Conservation (phyloP, 768 basidiomycete species). For the Mycena chlorophos region DNA sequence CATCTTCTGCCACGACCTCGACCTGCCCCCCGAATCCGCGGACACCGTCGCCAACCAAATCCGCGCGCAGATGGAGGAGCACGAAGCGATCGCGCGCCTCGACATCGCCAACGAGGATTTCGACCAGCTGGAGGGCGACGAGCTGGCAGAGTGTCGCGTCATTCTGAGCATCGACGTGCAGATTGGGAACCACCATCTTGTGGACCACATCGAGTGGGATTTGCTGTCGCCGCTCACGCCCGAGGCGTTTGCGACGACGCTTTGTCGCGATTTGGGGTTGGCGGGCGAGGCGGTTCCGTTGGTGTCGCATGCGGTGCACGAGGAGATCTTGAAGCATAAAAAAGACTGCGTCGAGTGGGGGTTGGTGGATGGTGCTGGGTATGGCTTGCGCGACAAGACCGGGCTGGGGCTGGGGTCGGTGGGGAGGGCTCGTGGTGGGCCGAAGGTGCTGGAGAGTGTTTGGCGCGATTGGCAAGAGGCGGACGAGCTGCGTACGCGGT, state of each 20-base stretch:
- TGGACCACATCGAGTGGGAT: constrained; percentile 99
- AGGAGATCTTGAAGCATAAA: constrained; percentile 93
- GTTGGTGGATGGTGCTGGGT: constrained; percentile 66
- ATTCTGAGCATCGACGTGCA: constrained; percentile 93
- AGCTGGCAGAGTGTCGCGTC: constrained; percentile 76
- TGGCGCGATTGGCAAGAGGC: constrained; percentile 96
- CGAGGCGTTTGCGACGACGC: constrained; percentile 74
- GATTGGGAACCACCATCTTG: constrained; percentile 84
- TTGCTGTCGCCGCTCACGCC: constrained; percentile 91
- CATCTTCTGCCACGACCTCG: constrained; percentile 87
- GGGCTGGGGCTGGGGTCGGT: constrained; percentile 75
- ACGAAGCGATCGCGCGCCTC: constrained; percentile 78
- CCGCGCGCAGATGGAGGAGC: constrained; percentile 86
- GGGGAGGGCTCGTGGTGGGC: constrained; percentile 74
- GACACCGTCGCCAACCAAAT: constrained; percentile 86
- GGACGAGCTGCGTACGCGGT: constrained; percentile 84
- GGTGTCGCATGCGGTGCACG: constrained; percentile 90
- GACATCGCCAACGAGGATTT: constrained; percentile 57
- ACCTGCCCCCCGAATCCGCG: constrained; percentile 69
- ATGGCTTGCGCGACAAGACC: constrained; percentile 76
- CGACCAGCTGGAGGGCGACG: constrained; percentile 47
- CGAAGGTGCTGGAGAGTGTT: constrained; percentile 79
- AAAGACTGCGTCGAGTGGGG: constrained; percentile 95
- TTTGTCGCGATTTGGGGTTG: constrained; percentile 85
- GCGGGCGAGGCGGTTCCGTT: constrained; percentile 86